A percentile compares a stretch with the other conserved stretches of the same genome.
These are phyloP conservation scores for Pseudevernia furfuracea DNA, from an alignment of 495 filamentous ascomycete genomes.

Conservation along the genomic window DNA sequence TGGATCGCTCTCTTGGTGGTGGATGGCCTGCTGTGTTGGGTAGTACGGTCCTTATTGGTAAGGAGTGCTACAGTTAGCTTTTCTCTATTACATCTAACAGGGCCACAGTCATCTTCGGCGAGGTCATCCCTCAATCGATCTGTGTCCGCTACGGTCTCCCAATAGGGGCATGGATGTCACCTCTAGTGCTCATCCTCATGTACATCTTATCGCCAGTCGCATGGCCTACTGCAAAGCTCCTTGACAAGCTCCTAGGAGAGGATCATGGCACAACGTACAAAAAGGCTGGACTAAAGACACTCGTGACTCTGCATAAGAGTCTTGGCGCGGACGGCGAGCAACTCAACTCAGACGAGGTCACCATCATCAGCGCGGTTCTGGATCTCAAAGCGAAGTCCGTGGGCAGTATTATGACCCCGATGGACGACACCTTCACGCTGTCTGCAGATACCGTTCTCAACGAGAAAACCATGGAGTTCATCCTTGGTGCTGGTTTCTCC, in stretches of 20 bases:
- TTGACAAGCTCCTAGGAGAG: constrained; percentile 80
- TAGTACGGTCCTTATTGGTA: constrained; percentile 89
- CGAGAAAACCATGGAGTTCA: constrained; percentile 84
- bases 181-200: constrained; percentile 82
- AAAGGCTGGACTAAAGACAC: constrained; percentile 82
- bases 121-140: constrained; percentile 89
- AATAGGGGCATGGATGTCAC: constrained; percentile 94
- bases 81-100: constrained; percentile 4
- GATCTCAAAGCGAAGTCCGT: constrained; percentile 95
- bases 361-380: constrained; percentile 92
- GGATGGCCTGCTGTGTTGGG: constrained; percentile 91
- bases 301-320: constrained; percentile 89
- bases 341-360: constrained; percentile 94
- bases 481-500: constrained; percentile 88
- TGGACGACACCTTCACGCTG: constrained; percentile 95
- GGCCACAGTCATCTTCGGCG: constrained; percentile 83
- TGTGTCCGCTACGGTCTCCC: constrained; percentile 94
- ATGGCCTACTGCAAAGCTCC: constrained; percentile 83
- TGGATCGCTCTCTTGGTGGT: constrained; percentile 88
- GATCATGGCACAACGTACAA: constrained; percentile 95
- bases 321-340: constrained; percentile 80
- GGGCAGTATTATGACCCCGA: constrained; percentile 93
- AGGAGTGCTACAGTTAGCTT: constrained; percentile 21
- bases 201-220: constrained; percentile 79
- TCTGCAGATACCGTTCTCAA: constrained; percentile 85